Evolutionary conservation across 371 early-diverging fungal genomes (phyloP).

Genomic region (Dinochytrium kinnereticum): DNA sequence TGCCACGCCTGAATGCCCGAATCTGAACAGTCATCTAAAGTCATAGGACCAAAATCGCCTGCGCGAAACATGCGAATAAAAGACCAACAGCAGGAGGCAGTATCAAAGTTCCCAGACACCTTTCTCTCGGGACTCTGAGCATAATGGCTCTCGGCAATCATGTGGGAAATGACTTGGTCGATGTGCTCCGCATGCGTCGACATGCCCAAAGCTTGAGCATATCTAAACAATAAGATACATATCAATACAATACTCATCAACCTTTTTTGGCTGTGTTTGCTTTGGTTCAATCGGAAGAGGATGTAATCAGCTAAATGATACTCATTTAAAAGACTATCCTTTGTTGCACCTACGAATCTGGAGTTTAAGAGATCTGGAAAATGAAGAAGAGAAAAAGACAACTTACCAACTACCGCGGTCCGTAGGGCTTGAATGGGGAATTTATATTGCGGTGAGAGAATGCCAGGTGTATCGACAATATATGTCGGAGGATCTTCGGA

Average conservation of each 20-base stretch:
- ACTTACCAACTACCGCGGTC: constrained; percentile 41
- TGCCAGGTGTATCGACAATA: constrained; percentile 86
- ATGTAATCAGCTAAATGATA: constrained; percentile 87
- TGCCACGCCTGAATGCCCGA: constrained; percentile 25
- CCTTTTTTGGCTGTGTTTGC: constrained; percentile 9
- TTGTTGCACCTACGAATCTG: constrained; percentile 76
- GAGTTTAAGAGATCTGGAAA: no score
- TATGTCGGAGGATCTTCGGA: constrained; percentile 85
- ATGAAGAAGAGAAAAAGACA: not conserved
- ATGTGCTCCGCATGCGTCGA: not conserved
- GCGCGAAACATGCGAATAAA: constrained; percentile 45
- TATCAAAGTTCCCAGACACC: constrained; percentile 20
- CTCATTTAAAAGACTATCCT: constrained; percentile 83
- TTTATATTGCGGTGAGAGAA: constrained; percentile 39
- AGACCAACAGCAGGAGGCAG: constrained; percentile 27
- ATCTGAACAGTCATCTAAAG: constrained; percentile 50
- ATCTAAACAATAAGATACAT: not conserved
- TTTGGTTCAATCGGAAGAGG: constrained; percentile 77
- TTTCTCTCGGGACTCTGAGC: not conserved
- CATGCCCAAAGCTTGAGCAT: not conserved
- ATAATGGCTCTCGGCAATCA: not conserved
- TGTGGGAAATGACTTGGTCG: not conserved
- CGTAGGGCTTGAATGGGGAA: constrained; percentile 44
- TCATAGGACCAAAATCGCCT: constrained; percentile 49
- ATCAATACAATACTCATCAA: not conserved